Percentiles rank a stretch among this genome's conserved stretches.
phyloP scores from a whole-genome alignment of 164 flowering plant genomes.

The Vitis rotundifolia region DNA sequence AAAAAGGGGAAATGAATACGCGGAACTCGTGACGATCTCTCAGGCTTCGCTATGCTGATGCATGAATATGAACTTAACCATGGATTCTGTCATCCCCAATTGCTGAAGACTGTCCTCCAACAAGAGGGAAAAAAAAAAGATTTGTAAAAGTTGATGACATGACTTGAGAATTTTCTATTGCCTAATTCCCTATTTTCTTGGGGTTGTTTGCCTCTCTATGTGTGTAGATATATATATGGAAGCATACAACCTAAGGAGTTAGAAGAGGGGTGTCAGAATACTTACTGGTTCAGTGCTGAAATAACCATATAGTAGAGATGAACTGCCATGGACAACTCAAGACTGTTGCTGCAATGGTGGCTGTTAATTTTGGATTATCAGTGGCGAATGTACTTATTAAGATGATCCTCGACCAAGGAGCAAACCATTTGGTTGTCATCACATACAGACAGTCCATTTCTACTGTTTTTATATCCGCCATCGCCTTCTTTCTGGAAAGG shows the following conservation, averaged over 20 bases:
- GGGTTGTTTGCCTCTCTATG: neutral
- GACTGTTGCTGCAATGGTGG: constrained; percentile 41
- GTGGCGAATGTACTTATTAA: constrained; percentile 47
- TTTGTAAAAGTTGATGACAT: constrained; percentile 16
- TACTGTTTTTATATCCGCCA: constrained; percentile 46
- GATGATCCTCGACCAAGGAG: constrained; percentile 47
- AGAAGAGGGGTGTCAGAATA: neutral
- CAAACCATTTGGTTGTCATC: constrained; percentile 39
- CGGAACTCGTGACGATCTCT: neutral
- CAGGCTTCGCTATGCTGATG: neutral
- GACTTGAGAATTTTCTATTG: constrained; percentile 35
- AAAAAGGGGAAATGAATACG: neutral
- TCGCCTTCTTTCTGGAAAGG: constrained; percentile 65
- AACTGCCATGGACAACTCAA: neutral
- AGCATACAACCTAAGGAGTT: neutral
- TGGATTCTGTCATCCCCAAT: constrained; percentile 18
- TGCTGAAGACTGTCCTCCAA: constrained; percentile 5
- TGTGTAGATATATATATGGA: neutral
- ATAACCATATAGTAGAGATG: too few species aligned
- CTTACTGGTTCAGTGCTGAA: too few species aligned
- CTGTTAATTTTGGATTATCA: constrained; percentile 46
- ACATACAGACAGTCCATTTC: constrained; percentile 45
- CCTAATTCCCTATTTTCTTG: neutral
- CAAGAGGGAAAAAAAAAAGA: neutral
- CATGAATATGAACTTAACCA: constrained; percentile 1